These are phyloP conservation scores for Craterostigma plantagineum DNA, from an alignment of 257 asterid genomes.

Conservation along the genomic window DNA sequence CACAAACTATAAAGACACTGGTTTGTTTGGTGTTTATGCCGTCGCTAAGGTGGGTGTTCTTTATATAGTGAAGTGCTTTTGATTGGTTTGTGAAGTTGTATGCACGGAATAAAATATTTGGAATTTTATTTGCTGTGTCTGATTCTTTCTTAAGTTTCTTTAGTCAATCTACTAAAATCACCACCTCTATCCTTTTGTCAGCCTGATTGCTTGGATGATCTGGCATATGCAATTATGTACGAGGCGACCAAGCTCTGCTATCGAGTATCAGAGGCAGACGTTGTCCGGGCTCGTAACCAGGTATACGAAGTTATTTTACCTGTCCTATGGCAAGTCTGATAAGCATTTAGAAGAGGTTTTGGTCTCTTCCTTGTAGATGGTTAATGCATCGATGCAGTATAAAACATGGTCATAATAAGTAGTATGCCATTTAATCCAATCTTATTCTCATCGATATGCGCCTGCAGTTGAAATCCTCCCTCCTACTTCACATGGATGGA, in stretches of 20 bases:
- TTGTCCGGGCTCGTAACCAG: constrained; percentile 79
- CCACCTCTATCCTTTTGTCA: constrained; percentile 8
- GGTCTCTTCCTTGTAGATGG: too few relatives aligned
- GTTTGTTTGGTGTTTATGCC: constrained; percentile 79
- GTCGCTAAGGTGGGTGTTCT: constrained; percentile 55
- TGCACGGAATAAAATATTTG: too few relatives aligned
- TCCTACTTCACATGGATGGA: constrained; percentile 89
- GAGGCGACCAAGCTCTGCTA: constrained; percentile 51
- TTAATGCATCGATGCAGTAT: too few relatives aligned
- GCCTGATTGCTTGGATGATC: constrained; percentile 83
- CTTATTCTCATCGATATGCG: constrained; percentile 2
- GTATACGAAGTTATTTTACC: constrained; percentile 11
- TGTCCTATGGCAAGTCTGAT: too few relatives aligned
- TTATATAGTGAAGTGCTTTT: background rate
- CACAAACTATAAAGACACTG: constrained; percentile 81
- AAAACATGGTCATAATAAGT: too few relatives aligned
- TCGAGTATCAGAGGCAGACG: constrained; percentile 54
- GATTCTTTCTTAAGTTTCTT: too few relatives aligned
- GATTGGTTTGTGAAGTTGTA: too few relatives aligned
- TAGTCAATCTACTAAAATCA: too few relatives aligned
- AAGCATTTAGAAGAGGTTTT: too few relatives aligned
- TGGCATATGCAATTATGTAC: constrained; percentile 61
- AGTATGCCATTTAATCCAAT: too few relatives aligned
- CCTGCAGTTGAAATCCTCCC: constrained; percentile 75
- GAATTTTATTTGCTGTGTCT: too few relatives aligned